Evolutionary conservation across 371 early-diverging fungal genomes (phyloP).

Genomic region (Mortierella sp.): DNA sequence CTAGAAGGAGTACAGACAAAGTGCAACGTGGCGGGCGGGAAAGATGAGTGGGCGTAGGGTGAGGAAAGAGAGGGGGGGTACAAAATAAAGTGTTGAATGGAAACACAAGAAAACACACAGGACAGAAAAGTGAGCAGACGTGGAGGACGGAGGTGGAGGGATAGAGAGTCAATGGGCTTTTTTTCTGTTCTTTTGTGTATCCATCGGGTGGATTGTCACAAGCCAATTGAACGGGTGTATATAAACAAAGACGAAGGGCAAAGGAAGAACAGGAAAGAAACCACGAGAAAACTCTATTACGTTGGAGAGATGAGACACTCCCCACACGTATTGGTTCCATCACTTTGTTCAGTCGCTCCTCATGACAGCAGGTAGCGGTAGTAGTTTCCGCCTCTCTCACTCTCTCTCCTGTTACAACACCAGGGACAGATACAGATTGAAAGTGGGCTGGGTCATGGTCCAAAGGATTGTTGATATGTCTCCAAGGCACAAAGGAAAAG

Average conservation of each 20-base stretch:
- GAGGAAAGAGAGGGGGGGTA: not conserved
- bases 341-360: too few relatives aligned
- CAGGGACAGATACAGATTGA: too few relatives aligned
- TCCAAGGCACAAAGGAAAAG: not conserved
- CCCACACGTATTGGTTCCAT: not conserved
- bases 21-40: not conserved
- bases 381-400: not conserved
- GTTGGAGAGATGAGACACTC: not conserved
- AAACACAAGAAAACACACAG: conserved; percentile 5
- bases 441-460: too few relatives aligned
- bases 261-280: not conserved
- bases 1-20: not conserved
- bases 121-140: not conserved
- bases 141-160: not conserved
- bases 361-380: too few relatives aligned
- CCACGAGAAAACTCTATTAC: conserved; percentile 26
- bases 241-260: not conserved
- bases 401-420: too few relatives aligned
- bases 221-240: conserved; percentile 9
- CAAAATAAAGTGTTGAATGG: not conserved
- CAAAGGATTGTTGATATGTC: not conserved
- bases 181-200: conserved; percentile 12
- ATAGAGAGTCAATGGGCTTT: not conserved
- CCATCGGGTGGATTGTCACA: conserved; percentile 25
- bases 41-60: not conserved